phyloP scores from a whole-genome alignment of 495 filamentous ascomycete species.

The Penicillium verhagenii region DNA sequence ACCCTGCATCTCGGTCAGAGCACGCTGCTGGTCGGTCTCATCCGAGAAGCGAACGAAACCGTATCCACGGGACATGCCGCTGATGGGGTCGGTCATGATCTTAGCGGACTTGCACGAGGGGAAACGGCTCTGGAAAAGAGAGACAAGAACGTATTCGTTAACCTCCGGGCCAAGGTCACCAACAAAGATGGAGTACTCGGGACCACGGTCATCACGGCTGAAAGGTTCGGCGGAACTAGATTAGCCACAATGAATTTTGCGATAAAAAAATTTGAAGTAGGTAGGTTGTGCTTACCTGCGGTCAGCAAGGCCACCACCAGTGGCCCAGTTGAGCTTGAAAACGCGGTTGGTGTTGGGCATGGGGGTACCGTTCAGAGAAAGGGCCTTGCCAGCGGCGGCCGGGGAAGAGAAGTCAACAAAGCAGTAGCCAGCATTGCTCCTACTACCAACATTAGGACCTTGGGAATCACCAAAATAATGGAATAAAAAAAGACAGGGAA shows the following conservation, averaged over 20 bases:
- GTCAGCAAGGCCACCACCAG: conserved; percentile 91
- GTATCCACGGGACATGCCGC: conserved; percentile 95
- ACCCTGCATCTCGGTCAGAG: conserved; percentile 96
- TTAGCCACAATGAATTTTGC: not conserved
- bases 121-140: conserved; percentile 94
- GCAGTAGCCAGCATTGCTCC: conserved; percentile 96
- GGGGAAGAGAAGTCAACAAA: conserved; percentile 91
- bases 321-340: conserved; percentile 99
- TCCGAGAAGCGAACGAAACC: conserved; percentile 97
- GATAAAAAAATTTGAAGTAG: not conserved
- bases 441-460: conserved; percentile 53
- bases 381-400: conserved; percentile 85
- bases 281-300: conserved; percentile 60
- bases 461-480: conserved; percentile 12
- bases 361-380: conserved; percentile 81
- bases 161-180: conserved; percentile 97
- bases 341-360: conserved; percentile 93
- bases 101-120: conserved; percentile 98
- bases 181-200: conserved; percentile 96
- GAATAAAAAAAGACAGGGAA: too few species aligned
- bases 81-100: conserved; percentile 99
- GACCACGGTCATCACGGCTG: conserved; percentile 90
- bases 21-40: conserved; percentile 91
- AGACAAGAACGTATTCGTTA: conserved; percentile 96
- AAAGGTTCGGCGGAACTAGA: not conserved